Evolutionary conservation across 768 basidiomycete species (phyloP), one percentile per base, ranked within the genome.

Genomic region (Infundibulicybe gibba): DNA sequence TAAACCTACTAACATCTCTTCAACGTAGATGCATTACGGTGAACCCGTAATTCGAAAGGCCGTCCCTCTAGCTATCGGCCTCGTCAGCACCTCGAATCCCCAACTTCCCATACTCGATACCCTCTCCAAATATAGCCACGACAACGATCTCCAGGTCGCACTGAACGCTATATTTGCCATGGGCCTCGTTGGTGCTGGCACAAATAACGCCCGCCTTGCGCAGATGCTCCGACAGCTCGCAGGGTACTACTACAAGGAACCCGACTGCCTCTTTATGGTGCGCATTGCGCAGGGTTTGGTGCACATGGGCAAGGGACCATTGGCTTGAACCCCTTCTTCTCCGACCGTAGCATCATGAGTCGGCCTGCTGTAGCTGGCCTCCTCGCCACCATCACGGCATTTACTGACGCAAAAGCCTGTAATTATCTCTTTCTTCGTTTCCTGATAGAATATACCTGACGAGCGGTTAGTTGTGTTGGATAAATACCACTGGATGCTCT

Each of bases 251-350:
- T 79, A 89, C 69, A 97, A 97, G 64, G 97, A 99, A 66, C 83
- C 94, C 0, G 94, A 99, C 60, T 95, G 92, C 61, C 66, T 97
- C 57, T 98, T 99, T 66, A 89, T 91, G 76, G 94, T 97, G 15
- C 85, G 97, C 45, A 83, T 99, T 49, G 91, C 95, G 2, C 89
- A 97, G 67, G 97, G 97, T 15, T 68, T 98, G 56, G 88, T 97
- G n/a, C 93, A 97, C 65, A 94, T 98, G 94, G 97, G 97, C 64
- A 99, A 99, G 97, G 97, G 32, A 97, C 94, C 12, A 90, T 99
- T 61, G 90, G 90, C 10, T 72, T 99, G 56, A 97, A 95, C 64
- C 95, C 97, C 3, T 97, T 97, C 85, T 97, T 90, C 79, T 80
- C 79, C 31, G 95, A 98, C 65, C 81, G 95, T 33, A 81, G 78